These are phyloP conservation scores for Phytopythium boreale DNA, from an alignment of 352 stramenopile genomes.

Conservation along the genomic window DNA sequence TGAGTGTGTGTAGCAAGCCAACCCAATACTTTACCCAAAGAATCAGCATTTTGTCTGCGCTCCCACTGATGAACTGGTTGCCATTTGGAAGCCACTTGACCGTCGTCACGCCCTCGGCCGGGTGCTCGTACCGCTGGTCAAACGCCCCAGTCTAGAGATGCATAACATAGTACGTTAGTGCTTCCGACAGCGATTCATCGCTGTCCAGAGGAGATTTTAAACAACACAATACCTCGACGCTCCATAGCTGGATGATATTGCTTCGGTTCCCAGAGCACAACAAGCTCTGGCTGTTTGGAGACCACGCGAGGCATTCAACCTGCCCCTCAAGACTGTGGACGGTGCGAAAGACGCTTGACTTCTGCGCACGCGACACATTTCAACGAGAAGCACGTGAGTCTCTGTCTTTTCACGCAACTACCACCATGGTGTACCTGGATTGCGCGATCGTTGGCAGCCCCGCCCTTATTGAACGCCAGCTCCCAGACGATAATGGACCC, in stretches of 20 bases:
- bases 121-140: slow-evolving; percentile 54
- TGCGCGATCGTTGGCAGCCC: neutral
- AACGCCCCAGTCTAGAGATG: slow-evolving; percentile 38
- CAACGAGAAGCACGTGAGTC: neutral
- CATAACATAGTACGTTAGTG: neutral
- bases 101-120: slow-evolving; percentile 40
- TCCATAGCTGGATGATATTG: slow-evolving; percentile 66
- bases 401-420: neutral
- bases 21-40: slow-evolving; percentile 52
- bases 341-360: slow-evolving; percentile 28
- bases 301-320: slow-evolving; percentile 65
- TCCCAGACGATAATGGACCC: slow-evolving; percentile 77
- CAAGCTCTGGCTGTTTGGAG: slow-evolving; percentile 51
- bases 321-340: slow-evolving; percentile 45
- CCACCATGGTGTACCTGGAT: slow-evolving; percentile 12
- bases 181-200: too few relatives aligned
- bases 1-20: neutral
- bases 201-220: too few relatives aligned
- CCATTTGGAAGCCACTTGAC: slow-evolving; percentile 58
- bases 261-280: slow-evolving; percentile 52
- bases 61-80: slow-evolving; percentile 66
- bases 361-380: slow-evolving; percentile 9
- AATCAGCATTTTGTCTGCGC: slow-evolving; percentile 67
- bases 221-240: slow-evolving; percentile 42
- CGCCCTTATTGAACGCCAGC: slow-evolving; percentile 22